Conservation (phyloP, 768 basidiomycete genomes). For the Lentinula boryana region DNA sequence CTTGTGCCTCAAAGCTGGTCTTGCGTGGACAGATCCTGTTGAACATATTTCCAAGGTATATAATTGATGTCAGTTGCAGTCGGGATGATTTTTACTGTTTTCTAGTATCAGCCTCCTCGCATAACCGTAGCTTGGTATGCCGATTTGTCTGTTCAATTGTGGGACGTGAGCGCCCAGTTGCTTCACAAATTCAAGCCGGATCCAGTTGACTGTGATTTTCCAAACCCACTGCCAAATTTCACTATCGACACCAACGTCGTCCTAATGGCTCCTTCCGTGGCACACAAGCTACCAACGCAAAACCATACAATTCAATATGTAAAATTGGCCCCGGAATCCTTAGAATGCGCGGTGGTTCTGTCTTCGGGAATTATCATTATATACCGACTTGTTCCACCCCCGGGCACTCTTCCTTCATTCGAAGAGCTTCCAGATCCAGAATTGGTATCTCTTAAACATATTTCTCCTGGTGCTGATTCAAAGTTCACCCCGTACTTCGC, state of each 20-base stretch:
- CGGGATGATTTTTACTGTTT: neutral
- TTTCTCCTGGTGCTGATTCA: slow-evolving; percentile 29
- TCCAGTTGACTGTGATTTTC: slow-evolving; percentile 58
- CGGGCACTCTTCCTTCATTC: slow-evolving; percentile 11
- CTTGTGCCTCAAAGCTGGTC: slow-evolving; percentile 44
- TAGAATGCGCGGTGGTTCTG: slow-evolving; percentile 52
- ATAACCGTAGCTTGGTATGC: slow-evolving; percentile 58
- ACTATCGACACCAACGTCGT: slow-evolving; percentile 51
- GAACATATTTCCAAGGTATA: slow-evolving; percentile 53
- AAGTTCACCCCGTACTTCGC: slow-evolving; percentile 60
- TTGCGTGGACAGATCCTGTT: slow-evolving; percentile 51
- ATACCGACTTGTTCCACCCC: slow-evolving; percentile 27
- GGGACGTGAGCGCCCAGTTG: slow-evolving; percentile 69
- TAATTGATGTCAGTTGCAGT: neutral
- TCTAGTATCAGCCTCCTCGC: slow-evolving; percentile 55
- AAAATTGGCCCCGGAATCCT: slow-evolving; percentile 46
- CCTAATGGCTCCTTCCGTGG: slow-evolving; percentile 37
- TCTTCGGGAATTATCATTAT: slow-evolving; percentile 53
- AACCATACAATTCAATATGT: slow-evolving; percentile 31
- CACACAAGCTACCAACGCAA: neutral
- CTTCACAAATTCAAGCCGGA: slow-evolving; percentile 39
- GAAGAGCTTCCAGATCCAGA: slow-evolving; percentile 35
- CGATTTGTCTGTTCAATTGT: slow-evolving; percentile 64
- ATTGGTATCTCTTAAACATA: slow-evolving; percentile 47
- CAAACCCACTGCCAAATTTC: slow-evolving; percentile 54